Evolutionary conservation across 257 asterid species (phyloP).

Genomic region (Rehmannia glutinosa): DNA sequence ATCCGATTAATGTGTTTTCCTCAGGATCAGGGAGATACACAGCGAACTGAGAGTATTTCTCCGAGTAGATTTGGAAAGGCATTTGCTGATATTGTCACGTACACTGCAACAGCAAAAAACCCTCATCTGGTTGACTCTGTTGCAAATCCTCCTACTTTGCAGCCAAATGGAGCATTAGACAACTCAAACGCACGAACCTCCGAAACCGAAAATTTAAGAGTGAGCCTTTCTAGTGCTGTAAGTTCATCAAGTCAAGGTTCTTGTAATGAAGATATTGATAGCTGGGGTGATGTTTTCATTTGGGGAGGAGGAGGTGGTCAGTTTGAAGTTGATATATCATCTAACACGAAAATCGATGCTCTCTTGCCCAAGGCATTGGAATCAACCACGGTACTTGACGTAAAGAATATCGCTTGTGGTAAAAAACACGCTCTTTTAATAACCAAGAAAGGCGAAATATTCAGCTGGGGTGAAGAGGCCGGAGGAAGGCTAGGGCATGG

Average conservation of each 20-base stretch:
- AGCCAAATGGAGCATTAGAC: slow-evolving; percentile 35
- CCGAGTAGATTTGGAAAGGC: slow-evolving; percentile 70
- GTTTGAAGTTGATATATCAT: slow-evolving; percentile 20
- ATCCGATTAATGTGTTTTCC: slow-evolving; percentile 15
- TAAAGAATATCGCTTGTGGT: slow-evolving; percentile 64
- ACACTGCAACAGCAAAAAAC: slow-evolving; percentile 55
- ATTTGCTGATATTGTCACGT: slow-evolving; percentile 63
- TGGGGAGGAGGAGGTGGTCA: slow-evolving; percentile 91
- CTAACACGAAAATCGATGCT: slow-evolving; percentile 36
- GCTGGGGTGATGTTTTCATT: slow-evolving; percentile 79
- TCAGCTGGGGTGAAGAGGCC: slow-evolving; percentile 87
- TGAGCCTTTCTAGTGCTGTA: slow-evolving; percentile 83
- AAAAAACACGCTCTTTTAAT: slow-evolving; percentile 62
- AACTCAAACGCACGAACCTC: slow-evolving; percentile 48
- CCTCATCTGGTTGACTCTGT: slow-evolving; percentile 34
- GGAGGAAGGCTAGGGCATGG: slow-evolving; percentile 95
- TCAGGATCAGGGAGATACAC: slow-evolving; percentile 57
- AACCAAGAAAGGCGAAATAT: slow-evolving; percentile 75
- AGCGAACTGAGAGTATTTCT: slow-evolving; percentile 35
- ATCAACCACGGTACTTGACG: slow-evolving; percentile 68
- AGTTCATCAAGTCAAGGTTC: slow-evolving; percentile 96
- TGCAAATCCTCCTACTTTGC: slow-evolving; percentile 24
- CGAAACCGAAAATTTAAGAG: slow-evolving; percentile 52
- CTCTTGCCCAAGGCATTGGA: slow-evolving; percentile 70
- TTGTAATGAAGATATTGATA: slow-evolving; percentile 64